Conservation (phyloP, 2,329 filamentous ascomycete species). For the Zymoseptoria crescenta region DNA sequence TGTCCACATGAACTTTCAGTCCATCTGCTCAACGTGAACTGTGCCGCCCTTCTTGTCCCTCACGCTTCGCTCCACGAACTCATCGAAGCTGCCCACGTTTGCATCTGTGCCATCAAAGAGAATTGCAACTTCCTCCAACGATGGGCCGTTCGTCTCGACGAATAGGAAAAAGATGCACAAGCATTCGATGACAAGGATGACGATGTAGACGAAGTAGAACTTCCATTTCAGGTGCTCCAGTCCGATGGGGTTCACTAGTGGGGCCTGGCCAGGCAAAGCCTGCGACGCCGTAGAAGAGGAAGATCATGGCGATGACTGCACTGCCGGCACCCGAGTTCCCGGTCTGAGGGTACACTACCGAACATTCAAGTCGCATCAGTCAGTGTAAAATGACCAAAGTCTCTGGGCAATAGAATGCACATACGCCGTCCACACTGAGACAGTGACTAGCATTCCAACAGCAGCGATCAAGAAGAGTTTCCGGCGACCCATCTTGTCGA, state of each 20-base stretch:
- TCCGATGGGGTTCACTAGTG: slow-evolving; percentile 34
- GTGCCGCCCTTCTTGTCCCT: not conserved
- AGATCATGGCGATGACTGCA: slow-evolving; percentile 37
- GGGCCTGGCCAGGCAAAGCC: slow-evolving; percentile 32
- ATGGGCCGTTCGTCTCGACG: slow-evolving; percentile 12
- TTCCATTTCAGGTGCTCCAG: slow-evolving; percentile 35
- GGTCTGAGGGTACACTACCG: slow-evolving; percentile 29
- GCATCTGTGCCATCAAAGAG: slow-evolving; percentile 32
- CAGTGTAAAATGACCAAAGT: not conserved
- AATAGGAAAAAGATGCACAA: slow-evolving; percentile 15
- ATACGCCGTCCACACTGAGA: slow-evolving; percentile 35
- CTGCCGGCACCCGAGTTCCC: slow-evolving; percentile 28
- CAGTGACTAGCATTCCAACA: slow-evolving; percentile 38
- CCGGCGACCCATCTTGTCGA: slow-evolving; percentile 38
- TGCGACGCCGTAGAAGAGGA: slow-evolving; percentile 37
- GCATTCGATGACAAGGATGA: slow-evolving; percentile 20
- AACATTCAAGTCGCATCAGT: slow-evolving; percentile 15
- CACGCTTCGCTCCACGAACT: not conserved
- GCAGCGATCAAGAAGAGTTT: slow-evolving; percentile 38
- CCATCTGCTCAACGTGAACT: not conserved
- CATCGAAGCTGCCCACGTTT: not conserved
- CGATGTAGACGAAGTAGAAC: slow-evolving; percentile 39
- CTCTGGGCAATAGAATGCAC: not conserved
- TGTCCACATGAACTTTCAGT: not conserved
- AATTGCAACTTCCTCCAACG: slow-evolving; percentile 38